Base-by-base conservation (phyloP, 2,329 filamentous ascomycete genomes). In the Calonectria montana region DNA sequence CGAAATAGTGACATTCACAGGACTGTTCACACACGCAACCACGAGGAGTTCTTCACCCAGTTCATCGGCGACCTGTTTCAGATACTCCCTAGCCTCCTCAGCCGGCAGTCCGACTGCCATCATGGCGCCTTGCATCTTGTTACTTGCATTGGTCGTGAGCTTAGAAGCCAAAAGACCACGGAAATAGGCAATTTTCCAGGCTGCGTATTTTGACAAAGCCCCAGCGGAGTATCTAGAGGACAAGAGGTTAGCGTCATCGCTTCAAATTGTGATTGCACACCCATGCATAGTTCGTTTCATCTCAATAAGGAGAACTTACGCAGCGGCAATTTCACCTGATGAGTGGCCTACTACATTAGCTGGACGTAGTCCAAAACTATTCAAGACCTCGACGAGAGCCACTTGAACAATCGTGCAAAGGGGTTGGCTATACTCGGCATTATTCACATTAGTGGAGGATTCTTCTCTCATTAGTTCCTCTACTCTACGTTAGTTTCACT, bases 401-500 rank as follows among this genome's bases (percentile, higher is more conserved):
- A 91, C 81, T 73, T 91, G 89, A 1, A 91, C 48, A 0, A 88
- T 88, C 0, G 88, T 90, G 64, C 86, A 90, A 1, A 89, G 76
- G 0, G 89, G 87, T 72, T 91, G 89, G 0, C 86, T 84, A 25
- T 89, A 73, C 4, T 83, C 81, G 0, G 86, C 83, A 21, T 82
- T 75, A 10, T 83, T 47, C 0, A 88, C 75, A 47, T 47, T 59
- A 13, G 39, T 59, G 2, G 31, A 39, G 3, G 21, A 12, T 15
- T 59, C 53, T 13, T 59, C 53, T 27, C 31, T 39, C 53, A 41
- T 39, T 9, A 59, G 53, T 27, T 59, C 31, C 37, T 35, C 48
- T 57, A 3, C 7, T 8, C 10, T 10, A 2, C 4, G 23, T 67
- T 37, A 31, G 27, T 9, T 9, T 25, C 10, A 7, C 3, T 48